A percentile compares a stretch with the other conserved stretches of the same genome.
phyloP scores from a whole-genome alignment of 495 filamentous ascomycete genomes.

The Tricharina praecox region DNA sequence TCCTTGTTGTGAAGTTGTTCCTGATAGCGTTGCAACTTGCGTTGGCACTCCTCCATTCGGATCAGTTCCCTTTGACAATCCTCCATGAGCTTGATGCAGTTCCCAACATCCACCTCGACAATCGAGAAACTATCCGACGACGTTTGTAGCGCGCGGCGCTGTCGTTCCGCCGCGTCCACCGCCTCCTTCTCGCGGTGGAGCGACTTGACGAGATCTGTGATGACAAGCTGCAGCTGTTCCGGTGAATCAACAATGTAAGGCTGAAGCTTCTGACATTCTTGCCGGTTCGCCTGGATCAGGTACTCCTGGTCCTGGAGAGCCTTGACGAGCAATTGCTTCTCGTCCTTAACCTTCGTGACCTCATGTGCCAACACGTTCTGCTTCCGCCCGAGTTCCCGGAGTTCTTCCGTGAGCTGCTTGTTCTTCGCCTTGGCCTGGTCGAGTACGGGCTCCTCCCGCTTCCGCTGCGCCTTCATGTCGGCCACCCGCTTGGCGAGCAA shows the following conservation, averaged over 20 bases:
- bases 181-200: conserved; percentile 58
- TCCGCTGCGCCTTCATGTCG: conserved; percentile 59
- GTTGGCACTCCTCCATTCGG: conserved; percentile 78
- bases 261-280: conserved; percentile 71
- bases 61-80: conserved; percentile 67
- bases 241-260: conserved; percentile 86
- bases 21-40: conserved; percentile 57
- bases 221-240: conserved; percentile 57
- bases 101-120: conserved; percentile 63
- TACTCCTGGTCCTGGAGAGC: conserved; percentile 29
- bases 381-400: conserved; percentile 27
- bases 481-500: conserved; percentile 64
- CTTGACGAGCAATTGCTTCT: conserved; percentile 51
- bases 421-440: conserved; percentile 62
- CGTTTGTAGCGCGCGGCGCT: conserved; percentile 77
- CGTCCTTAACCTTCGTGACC: conserved; percentile 34
- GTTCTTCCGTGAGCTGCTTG: conserved; percentile 44
- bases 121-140: conserved; percentile 75
- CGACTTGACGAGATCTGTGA: conserved; percentile 63
- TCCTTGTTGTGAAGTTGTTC: conserved; percentile 76
- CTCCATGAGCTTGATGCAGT: conserved; percentile 72
- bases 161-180: conserved; percentile 72
- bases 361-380: conserved; percentile 13
- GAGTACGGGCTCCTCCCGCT: conserved; percentile 57
- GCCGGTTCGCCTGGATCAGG: conserved; percentile 30